Base-by-base conservation (phyloP, 345 rosid genomes). In the Conringia planisiliqua region DNA sequence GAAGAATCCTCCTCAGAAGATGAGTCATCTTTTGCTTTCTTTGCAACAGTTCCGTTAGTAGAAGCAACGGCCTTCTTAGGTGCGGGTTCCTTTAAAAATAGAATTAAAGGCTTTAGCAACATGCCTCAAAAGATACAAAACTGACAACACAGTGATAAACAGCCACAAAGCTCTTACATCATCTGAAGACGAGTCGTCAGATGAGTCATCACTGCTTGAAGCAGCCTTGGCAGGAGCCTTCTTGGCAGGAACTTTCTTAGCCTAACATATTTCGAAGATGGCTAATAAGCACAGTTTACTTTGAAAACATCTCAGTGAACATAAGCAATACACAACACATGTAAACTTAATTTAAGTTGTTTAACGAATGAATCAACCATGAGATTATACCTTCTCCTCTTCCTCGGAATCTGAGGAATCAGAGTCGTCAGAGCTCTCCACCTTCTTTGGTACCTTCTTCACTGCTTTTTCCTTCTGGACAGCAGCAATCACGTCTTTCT, bases 321-420 rank as follows among this genome's bases (percentile, higher is more conserved):
- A 56, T n/a, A n/a, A 56, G 30, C 24, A 16, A 32, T 30, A 9
- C 10, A 32, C 8, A 50, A 22, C 24, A 22, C 24, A 30, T 5
- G 6, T 30, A 29, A 0, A 55, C 20, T n/a, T 2, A 55, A 22
- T 52, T 8, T 30, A 56, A n/a, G 22, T 14, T 54, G n/a, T 16
- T 1, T 14, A 54, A 26, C 59, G 9, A 50, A 14, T 1, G 47
- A 52, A 35, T 35, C 17, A 50, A 54, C n/a, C 13, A 18, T 0
- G 0, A 38, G 22, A 32, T 5, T 17, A 40, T 74, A 85, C 94
- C 83, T 84, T 85, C 18, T 55, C 77, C 32, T 89, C 95, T 55
- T 89, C 93, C 73, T 91, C 95, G 0, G 95, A 90, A 7, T 85
- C 87, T 1, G 90, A 86, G 12, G 87, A 83, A 11, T 81, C 87